Evolutionary conservation across 352 stramenopile genomes (phyloP), one percentile per base, ranked within the genome.

Genomic region (Thraustochytrium striatum): DNA sequence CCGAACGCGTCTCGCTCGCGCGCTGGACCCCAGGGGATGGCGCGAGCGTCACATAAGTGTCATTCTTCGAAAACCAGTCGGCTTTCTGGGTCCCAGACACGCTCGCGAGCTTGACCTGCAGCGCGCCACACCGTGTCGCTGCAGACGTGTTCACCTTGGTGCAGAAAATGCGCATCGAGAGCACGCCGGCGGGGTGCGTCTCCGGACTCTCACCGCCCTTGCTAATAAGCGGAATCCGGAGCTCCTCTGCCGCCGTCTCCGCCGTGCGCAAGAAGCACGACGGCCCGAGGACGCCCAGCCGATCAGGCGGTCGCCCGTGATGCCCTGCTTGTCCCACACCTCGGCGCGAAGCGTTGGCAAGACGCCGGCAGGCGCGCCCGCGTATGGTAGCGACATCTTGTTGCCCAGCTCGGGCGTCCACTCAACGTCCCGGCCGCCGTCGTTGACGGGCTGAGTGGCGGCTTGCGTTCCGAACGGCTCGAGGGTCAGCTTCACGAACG

Each of bases 211-310:
- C 25, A 21, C 47, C 47, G 47, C 32, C 65, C 19, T 61, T 61
- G 36, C 19, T 0, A 1, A 11, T 3, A 21, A 75, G 65, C 11
- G 13, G 11, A 28, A 75, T 38, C 43, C 38, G 1, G 35, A 75
- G n/a, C 8, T 68, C 39, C 21, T 38, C 7, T 13, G 53, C 35
- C 36, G 19, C 16, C 25, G 50, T n/a, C 28, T 35, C 44, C 25
- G 43, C 43, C 3, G 44, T 19, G 65, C 65, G 65, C 65, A 75
- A 70, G 32, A 75, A 75, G 9, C 13, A 41, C 7, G 43, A n/a
- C 5, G 65, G 39, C 8, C 21, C 52, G 5, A 75, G 65, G 25
- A 28, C 25, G 13, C 30, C 9, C 9, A 35, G 19, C 65, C 65
- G 30, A 75, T 75, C 19, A 75, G 30, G 19, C 65, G 44, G 5